phyloP scores from a whole-genome alignment of 495 filamentous ascomycete species.

The Aspergillus bertholletiae region DNA sequence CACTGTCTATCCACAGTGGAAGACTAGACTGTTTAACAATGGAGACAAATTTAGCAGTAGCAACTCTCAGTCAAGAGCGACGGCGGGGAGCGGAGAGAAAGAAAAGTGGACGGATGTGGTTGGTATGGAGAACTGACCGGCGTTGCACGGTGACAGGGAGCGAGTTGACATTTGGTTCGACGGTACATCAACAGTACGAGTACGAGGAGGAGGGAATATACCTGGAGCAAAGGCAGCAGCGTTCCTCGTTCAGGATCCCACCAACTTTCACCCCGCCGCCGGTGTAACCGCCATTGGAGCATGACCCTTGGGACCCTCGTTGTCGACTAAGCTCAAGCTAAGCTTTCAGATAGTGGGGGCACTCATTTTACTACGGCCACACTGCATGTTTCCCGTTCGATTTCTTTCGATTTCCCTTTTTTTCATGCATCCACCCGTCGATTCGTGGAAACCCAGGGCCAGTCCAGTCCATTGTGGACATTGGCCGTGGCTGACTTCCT shows the following conservation, averaged over 20 bases:
- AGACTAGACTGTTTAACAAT: background rate
- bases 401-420: too few species aligned
- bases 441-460: too few species aligned
- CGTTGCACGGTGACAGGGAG: too few species aligned
- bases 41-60: background rate
- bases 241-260: background rate
- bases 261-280: background rate
- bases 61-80: background rate
- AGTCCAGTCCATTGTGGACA: too few species aligned
- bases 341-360: background rate
- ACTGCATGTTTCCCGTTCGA: background rate
- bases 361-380: background rate
- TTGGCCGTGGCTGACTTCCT: too few species aligned
- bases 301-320: background rate
- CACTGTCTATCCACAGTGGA: background rate
- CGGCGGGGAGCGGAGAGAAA: background rate
- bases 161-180: too few species aligned
- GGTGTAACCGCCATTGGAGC: background rate
- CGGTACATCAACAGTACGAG: too few species aligned
- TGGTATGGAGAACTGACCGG: too few species aligned
- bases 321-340: background rate
- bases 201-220: too few species aligned
- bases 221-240: background rate
- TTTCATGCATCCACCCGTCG: too few species aligned
- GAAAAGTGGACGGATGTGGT: background rate